phyloP scores from a whole-genome alignment of 163 green algal species.

The Chlorella variabilis region DNA sequence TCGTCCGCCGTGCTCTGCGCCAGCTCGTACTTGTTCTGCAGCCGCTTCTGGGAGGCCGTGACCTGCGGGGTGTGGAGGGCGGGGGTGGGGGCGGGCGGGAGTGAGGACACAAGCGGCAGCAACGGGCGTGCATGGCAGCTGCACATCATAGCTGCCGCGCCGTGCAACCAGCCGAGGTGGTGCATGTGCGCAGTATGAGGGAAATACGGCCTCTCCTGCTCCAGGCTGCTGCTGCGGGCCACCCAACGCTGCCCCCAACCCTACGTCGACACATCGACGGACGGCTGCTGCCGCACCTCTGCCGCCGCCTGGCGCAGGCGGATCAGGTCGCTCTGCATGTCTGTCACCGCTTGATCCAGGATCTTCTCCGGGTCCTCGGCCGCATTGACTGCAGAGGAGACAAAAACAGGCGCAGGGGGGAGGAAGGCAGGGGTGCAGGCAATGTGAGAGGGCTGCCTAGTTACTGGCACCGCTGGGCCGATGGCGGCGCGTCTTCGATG shows the following conservation, averaged over 20 bases:
- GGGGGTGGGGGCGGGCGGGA: too few species aligned
- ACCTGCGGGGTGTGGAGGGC: conserved; percentile 54
- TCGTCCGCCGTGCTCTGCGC: conserved; percentile 77
- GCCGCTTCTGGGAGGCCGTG: conserved; percentile 95
- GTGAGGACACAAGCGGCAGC: too few species aligned
- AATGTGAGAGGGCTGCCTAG: too few species aligned
- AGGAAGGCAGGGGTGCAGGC: not conserved
- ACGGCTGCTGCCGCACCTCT: conserved; percentile 64
- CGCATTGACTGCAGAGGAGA: conserved; percentile 68
- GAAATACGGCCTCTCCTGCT: too few species aligned
- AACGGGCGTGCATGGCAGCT: too few species aligned
- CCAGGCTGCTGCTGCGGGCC: too few species aligned
- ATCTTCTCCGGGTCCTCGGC: conserved; percentile 99
- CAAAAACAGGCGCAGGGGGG: not conserved
- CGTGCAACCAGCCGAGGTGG: not conserved
- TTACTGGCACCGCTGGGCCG: too few species aligned
- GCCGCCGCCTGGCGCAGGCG: conserved; percentile 97
- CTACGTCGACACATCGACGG: too few species aligned
- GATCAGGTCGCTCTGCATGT: conserved; percentile 98
- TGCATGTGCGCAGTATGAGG: too few species aligned
- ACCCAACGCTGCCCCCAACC: too few species aligned
- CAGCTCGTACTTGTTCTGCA: conserved; percentile 95
- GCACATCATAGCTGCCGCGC: too few species aligned
- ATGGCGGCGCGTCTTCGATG: too few species aligned
- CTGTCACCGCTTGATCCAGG: conserved; percentile 95